Evolutionary conservation across 1,139 yeast genomes (phyloP).

Genomic region (Pichia sp.): DNA sequence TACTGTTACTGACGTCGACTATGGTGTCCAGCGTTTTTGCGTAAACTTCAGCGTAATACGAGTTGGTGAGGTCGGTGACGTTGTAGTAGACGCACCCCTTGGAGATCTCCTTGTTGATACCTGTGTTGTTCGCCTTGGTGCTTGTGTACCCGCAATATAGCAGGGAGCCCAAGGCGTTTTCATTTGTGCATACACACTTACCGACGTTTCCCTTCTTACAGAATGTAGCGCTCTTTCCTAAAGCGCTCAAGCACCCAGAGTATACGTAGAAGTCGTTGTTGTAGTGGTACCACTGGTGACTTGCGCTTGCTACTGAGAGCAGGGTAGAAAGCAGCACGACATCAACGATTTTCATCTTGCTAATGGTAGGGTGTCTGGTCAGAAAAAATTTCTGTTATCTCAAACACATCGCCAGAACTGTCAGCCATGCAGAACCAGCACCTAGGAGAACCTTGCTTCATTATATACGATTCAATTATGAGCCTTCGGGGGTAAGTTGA

Average conservation of each 20-base stretch:
- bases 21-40: slow-evolving; percentile 3
- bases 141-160: slow-evolving; percentile 13
- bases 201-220: slow-evolving; percentile 25
- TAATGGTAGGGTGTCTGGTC: not conserved
- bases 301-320: not conserved
- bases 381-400: too few species aligned
- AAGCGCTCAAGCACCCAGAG: slow-evolving; percentile 32
- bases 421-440: too few species aligned
- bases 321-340: not conserved
- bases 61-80: not conserved
- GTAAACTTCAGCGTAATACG: not conserved
- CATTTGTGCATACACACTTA: slow-evolving; percentile 24
- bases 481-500: too few species aligned
- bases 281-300: slow-evolving; percentile 17
- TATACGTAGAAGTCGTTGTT: slow-evolving; percentile 21
- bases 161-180: slow-evolving; percentile 18
- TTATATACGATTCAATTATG: too few species aligned
- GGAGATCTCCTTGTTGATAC: not conserved
- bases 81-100: not conserved
- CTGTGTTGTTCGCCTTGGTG: not conserved
- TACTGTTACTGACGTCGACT: slow-evolving; percentile 21
- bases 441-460: too few species aligned
- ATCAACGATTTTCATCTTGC: slow-evolving; percentile 21
- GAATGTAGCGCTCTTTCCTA: slow-evolving; percentile 34
- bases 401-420: too few species aligned